Evolutionary conservation across 441 rosid genomes (phyloP).

Genomic region (Capsella rubella): DNA sequence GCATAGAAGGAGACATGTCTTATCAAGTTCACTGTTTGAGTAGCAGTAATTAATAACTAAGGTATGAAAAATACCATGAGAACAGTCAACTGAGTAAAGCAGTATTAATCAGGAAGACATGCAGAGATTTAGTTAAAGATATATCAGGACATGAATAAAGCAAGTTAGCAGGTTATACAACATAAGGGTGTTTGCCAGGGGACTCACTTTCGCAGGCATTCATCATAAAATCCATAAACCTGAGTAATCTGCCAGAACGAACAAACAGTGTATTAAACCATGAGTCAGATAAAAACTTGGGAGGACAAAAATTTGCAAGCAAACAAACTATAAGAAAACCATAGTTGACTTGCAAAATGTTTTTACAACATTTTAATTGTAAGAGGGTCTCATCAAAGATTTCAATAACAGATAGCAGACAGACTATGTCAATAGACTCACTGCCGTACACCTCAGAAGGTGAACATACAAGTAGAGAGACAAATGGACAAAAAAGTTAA

Average conservation of each 20-base stretch:
- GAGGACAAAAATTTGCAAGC: conserved; percentile 14
- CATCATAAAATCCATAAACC: conserved; percentile 84
- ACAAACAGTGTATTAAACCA: conserved; percentile 33
- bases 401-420: not conserved
- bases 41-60: conserved; percentile 9
- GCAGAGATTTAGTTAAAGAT: conserved; percentile 7
- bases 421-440: not conserved
- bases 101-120: not conserved
- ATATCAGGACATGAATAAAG: conserved; percentile 8
- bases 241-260: conserved; percentile 68
- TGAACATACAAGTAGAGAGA: conserved; percentile 18
- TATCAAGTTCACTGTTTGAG: not conserved
- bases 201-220: conserved; percentile 80
- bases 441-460: not conserved
- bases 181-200: conserved; percentile 22
- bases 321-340: not conserved
- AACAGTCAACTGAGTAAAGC: conserved; percentile 15
- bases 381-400: conserved; percentile 1
- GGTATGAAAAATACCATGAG: not conserved
- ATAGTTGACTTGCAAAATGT: not conserved
- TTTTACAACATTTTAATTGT: conserved; percentile 1
- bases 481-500: not conserved
- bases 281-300: conserved; percentile 36
- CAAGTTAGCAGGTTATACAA: conserved; percentile 9
- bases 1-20: not conserved